Conservation (phyloP, 495 filamentous ascomycete species). For the Penicillium tannophilum region DNA sequence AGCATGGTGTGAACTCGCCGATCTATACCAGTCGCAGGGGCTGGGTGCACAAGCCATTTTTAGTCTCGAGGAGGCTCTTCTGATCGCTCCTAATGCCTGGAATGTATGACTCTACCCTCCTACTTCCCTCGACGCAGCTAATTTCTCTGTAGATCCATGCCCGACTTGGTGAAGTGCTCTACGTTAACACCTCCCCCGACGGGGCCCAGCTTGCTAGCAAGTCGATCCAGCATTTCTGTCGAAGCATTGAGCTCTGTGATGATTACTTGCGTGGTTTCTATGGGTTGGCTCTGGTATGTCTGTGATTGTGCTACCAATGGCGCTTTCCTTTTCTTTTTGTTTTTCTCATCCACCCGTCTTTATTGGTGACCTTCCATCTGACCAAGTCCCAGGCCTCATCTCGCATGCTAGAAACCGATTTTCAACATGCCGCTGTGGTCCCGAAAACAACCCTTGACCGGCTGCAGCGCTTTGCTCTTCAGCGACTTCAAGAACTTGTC, state of each 20-base stretch:
- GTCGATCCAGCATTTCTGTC: conserved; percentile 78
- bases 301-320: not conserved
- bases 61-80: conserved; percentile 84
- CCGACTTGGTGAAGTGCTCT: conserved; percentile 79
- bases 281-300: conserved; percentile 76
- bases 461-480: conserved; percentile 71
- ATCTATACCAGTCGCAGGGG: conserved; percentile 78
- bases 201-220: conserved; percentile 60
- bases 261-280: conserved; percentile 92
- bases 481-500: conserved; percentile 76
- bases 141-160: conserved; percentile 70
- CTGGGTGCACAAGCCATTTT: conserved; percentile 81
- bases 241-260: conserved; percentile 91
- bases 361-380: not conserved
- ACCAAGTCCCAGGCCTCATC: conserved; percentile 21
- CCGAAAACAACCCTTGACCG: conserved; percentile 58
- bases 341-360: not conserved
- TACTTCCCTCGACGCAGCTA: conserved; percentile 4
- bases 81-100: conserved; percentile 92
- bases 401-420: conserved; percentile 23
- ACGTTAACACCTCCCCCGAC: conserved; percentile 60
- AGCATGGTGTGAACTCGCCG: conserved; percentile 89
- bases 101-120: conserved; percentile 61
- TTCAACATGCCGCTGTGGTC: conserved; percentile 11
- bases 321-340: not conserved